Evolutionary conservation across 345 rosid species (phyloP).

Genomic region (Noccaea caerulescens): DNA sequence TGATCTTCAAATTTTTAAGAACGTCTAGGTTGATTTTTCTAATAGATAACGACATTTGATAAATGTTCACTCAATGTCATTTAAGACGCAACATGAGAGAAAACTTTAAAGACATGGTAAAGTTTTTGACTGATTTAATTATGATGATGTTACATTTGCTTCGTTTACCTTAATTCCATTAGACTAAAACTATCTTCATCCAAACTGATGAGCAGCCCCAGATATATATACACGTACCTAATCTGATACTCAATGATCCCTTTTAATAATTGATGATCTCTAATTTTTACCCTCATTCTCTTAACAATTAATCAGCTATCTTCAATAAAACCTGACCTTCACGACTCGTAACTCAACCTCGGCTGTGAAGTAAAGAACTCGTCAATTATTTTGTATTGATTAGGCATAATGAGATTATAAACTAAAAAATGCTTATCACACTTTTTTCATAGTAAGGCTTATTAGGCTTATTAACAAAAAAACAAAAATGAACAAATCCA

Average conservation of each 20-base stretch:
- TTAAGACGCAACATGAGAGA: constrained; percentile 20
- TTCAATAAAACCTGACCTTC: not conserved
- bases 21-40: constrained; percentile 20
- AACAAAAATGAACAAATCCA: not conserved
- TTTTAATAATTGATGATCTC: not conserved
- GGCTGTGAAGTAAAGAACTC: not conserved
- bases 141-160: constrained; percentile 27
- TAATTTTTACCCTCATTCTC: not conserved
- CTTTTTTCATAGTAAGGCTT: not conserved
- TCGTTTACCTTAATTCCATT: constrained; percentile 22
- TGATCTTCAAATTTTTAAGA: not conserved
- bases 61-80: constrained; percentile 10
- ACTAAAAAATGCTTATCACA: not conserved
- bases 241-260: not conserved
- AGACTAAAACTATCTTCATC: not conserved
- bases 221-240: too few relatives aligned
- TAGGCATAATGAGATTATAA: not conserved
- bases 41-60: constrained; percentile 1
- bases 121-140: constrained; percentile 36
- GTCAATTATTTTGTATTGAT: not conserved
- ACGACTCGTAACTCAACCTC: not conserved
- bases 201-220: not conserved
- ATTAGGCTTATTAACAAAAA: not conserved
- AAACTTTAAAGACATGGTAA: constrained; percentile 30
- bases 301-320: not conserved